Base-by-base conservation (phyloP, 441 rosid genomes). In the Adansonia grandidieri region DNA sequence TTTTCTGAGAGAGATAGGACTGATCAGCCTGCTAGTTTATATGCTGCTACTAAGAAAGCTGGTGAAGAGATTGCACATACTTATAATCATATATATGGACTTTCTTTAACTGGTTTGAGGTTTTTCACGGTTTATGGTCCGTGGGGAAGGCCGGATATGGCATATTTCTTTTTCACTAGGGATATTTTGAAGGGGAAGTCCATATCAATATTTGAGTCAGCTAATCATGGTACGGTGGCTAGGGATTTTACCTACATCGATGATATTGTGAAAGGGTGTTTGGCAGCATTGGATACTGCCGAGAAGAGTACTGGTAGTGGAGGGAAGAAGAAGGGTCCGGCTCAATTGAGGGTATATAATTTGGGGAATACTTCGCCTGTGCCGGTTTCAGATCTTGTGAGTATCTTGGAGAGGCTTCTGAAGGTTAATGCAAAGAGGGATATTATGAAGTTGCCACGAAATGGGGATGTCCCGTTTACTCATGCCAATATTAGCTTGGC, bases 111-210 rank as follows among this genome's bases (percentile, higher is more conserved):
- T 2, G 99, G 98, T 40, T 82, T 96, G 79, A 85, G 99, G 60
- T 96, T 96, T 78, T 96, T 96, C 85, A 96, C 99, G 0, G 99
- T 96, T 57, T 96, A 96, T 76, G 99, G 99, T 4, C 99, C 98
- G 0, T 94, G 99, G 99, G 99, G 99, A 24, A 91, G 99, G 73
- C 99, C 99, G 5, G 99, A 96, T 86, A 96, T 94, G 99, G 98
- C 99, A 2, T 96, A 96, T 85, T 96, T 94, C 91, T 96, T 96
- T 85, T 96, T 96, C 85, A 94, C 99, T 0, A 94, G 80, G 78
- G 97, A 94, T 80, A 91, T 96, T 9, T 78, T 96, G 81, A 91
- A 90, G 75, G 95, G 99, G 48, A 96, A 96, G 86, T 71, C 88
- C 11, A 94, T 96, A 4, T 77, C 97, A 0, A 87, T 96, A 7